These are phyloP conservation scores for Byssothecium circinans DNA, from an alignment of 2,329 filamentous ascomycete species.

Conservation along the genomic window DNA sequence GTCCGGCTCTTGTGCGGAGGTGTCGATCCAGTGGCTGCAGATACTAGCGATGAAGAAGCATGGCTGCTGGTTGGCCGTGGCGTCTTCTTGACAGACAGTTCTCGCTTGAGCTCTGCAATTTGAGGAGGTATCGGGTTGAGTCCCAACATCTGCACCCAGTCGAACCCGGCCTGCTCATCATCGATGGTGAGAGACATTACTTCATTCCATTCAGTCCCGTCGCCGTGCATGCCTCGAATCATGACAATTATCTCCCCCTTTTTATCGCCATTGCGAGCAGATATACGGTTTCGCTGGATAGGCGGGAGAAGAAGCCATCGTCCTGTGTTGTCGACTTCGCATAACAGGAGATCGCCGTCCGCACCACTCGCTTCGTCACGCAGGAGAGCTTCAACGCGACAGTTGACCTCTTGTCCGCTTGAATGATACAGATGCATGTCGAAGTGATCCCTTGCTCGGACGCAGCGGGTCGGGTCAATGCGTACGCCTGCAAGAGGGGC, in stretches of 20 bases:
- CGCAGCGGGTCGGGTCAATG: constrained; percentile 77
- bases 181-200: constrained; percentile 76
- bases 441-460: constrained; percentile 88
- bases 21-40: constrained; percentile 36
- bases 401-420: constrained; percentile 85
- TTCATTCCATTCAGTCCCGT: constrained; percentile 75
- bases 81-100: constrained; percentile 53
- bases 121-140: constrained; percentile 63
- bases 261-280: constrained; percentile 75
- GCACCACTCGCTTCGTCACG: constrained; percentile 76
- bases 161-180: constrained; percentile 73
- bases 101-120: constrained; percentile 51
- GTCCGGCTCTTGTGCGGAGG: constrained; percentile 44
- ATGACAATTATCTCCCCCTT: constrained; percentile 79
- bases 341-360: constrained; percentile 84
- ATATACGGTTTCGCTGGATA: constrained; percentile 70
- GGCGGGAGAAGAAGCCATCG: constrained; percentile 92
- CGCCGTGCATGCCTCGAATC: constrained; percentile 71
- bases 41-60: constrained; percentile 55
- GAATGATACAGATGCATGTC: constrained; percentile 83
- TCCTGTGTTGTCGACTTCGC: constrained; percentile 77
- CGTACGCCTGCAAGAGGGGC: constrained; percentile 68
- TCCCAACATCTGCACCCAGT: constrained; percentile 90
- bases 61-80: constrained; percentile 52
- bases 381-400: constrained; percentile 82